A percentile compares a stretch with the other conserved stretches of the same genome.
Evolutionary conservation across 768 basidiomycete genomes (phyloP).

Genomic region (Serendipita sp.): DNA sequence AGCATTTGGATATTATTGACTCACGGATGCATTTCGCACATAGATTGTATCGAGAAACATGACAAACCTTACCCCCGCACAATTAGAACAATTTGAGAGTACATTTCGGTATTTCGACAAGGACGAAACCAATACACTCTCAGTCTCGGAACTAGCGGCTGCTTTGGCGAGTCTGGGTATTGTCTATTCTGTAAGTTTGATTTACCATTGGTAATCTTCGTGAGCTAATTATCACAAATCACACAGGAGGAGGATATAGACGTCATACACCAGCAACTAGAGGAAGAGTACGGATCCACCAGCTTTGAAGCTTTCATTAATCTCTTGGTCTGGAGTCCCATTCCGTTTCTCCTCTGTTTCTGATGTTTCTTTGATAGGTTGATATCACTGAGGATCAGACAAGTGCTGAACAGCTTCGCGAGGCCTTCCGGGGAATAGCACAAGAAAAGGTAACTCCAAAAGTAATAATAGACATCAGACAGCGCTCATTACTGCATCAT

Average conservation of each 20-base stretch:
- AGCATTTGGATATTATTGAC: neutral
- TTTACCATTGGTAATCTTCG: neutral
- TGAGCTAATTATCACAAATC: neutral
- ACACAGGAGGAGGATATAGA: conserved; percentile 72
- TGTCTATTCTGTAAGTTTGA: conserved; percentile 54
- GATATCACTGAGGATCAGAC: conserved; percentile 94
- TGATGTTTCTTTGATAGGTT: conserved; percentile 34
- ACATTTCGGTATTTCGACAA: conserved; percentile 97
- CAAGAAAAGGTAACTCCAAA: conserved; percentile 54
- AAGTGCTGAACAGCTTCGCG: conserved; percentile 77
- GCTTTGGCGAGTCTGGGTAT: conserved; percentile 90
- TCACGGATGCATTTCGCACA: neutral
- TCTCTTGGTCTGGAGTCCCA: conserved; percentile 41
- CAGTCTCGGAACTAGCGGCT: conserved; percentile 73
- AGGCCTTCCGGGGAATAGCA: conserved; percentile 85
- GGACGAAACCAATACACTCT: conserved; percentile 80
- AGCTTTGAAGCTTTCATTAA: conserved; percentile 91
- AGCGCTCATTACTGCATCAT: neutral
- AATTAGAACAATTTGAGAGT: conserved; percentile 89
- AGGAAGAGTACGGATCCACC: conserved; percentile 70
- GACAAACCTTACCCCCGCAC: conserved; percentile 88
- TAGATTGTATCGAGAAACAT: conserved; percentile 88
- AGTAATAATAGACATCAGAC: neutral
- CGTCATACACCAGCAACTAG: conserved; percentile 62
- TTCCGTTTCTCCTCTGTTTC: neutral